Evolutionary conservation across 768 basidiomycete genomes (phyloP).

Genomic region (Russula lepida): DNA sequence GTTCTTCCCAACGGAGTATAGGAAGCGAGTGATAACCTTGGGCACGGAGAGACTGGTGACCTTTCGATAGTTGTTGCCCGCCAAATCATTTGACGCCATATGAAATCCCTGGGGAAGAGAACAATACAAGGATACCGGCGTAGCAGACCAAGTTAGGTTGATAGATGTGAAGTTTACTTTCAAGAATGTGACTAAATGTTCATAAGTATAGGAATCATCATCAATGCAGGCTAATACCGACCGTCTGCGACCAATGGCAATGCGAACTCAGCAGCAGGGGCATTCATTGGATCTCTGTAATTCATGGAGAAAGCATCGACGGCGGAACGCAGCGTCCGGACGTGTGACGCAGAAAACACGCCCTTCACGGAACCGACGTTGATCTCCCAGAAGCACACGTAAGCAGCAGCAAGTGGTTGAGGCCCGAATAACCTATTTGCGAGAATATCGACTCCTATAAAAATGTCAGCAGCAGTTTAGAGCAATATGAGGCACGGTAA

Average conservation of each 20-base stretch:
- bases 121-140: slow-evolving; percentile 45
- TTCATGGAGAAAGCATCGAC: slow-evolving; percentile 55
- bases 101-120: slow-evolving; percentile 50
- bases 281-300: slow-evolving; percentile 69
- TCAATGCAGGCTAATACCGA: slow-evolving; percentile 29
- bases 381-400: slow-evolving; percentile 92
- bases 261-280: slow-evolving; percentile 63
- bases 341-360: slow-evolving; percentile 46
- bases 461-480: neutral
- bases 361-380: slow-evolving; percentile 56
- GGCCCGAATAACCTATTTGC: slow-evolving; percentile 88
- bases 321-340: slow-evolving; percentile 42
- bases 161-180: slow-evolving; percentile 51
- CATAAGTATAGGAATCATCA: neutral
- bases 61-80: slow-evolving; percentile 57
- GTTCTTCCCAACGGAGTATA: slow-evolving; percentile 37
- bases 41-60: slow-evolving; percentile 55
- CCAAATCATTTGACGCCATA: slow-evolving; percentile 68
- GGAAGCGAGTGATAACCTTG: slow-evolving; percentile 37
- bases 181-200: slow-evolving; percentile 67
- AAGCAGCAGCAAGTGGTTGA: slow-evolving; percentile 73
- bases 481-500: slow-evolving; percentile 12
- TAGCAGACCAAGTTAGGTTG: slow-evolving; percentile 49
- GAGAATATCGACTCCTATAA: slow-evolving; percentile 62
- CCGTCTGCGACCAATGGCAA: slow-evolving; percentile 70